Conservation (phyloP, 441 rosid genomes). For the Gossypium aridum region DNA sequence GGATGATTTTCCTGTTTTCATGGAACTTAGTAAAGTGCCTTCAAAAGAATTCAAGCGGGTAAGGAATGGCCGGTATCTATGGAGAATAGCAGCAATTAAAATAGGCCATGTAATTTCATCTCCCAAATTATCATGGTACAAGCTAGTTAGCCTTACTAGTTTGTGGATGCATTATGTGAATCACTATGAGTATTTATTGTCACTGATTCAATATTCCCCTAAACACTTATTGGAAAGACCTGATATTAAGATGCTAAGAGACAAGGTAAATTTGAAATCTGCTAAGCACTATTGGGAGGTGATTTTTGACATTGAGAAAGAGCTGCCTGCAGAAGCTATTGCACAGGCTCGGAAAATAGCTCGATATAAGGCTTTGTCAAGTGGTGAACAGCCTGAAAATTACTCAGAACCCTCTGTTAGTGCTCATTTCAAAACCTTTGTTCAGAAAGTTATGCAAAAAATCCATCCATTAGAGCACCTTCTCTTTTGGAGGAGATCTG, state of each 20-base stretch:
- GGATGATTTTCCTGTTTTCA: slow-evolving; percentile 45
- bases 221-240: slow-evolving; percentile 34
- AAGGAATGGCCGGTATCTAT: slow-evolving; percentile 68
- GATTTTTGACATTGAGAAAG: slow-evolving; percentile 56
- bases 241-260: slow-evolving; percentile 38
- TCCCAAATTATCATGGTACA: slow-evolving; percentile 57
- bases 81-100: slow-evolving; percentile 80
- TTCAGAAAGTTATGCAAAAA: slow-evolving; percentile 34
- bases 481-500: slow-evolving; percentile 23
- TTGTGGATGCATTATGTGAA: slow-evolving; percentile 73
- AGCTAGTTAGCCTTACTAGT: slow-evolving; percentile 37
- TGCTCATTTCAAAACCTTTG: slow-evolving; percentile 22
- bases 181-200: slow-evolving; percentile 57
- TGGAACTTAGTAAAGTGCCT: slow-evolving; percentile 36
- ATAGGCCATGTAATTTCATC: slow-evolving; percentile 43
- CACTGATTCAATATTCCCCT: slow-evolving; percentile 47
- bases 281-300: slow-evolving; percentile 53
- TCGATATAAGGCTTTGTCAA: slow-evolving; percentile 44
- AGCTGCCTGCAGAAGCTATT: slow-evolving; percentile 74
- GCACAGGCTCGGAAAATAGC: slow-evolving; percentile 81
- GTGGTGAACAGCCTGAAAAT: slow-evolving; percentile 29
- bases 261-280: slow-evolving; percentile 33
- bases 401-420: slow-evolving; percentile 22
- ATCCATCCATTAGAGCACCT: slow-evolving; percentile 23
- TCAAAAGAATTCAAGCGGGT: slow-evolving; percentile 34